phyloP scores from a whole-genome alignment of 139 green algal species.

The Pleodorina starrii region DNA sequence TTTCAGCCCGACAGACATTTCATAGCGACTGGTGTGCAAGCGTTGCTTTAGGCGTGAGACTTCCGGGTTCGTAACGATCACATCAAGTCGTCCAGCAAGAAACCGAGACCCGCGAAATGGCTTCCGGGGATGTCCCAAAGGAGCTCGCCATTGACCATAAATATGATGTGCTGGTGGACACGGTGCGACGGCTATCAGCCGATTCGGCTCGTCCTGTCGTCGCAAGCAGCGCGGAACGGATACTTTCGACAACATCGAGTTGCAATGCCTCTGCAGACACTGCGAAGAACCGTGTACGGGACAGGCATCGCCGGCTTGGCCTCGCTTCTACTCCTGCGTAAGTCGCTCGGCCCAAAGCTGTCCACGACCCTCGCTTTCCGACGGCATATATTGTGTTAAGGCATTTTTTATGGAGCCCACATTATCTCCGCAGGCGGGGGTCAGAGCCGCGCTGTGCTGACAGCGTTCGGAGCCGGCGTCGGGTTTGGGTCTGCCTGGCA shows the following conservation, averaged over 20 bases:
- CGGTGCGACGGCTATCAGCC: conserved; percentile 3
- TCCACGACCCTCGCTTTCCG: not conserved
- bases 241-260: no score
- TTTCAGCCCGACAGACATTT: no score
- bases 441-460: conserved; percentile 6
- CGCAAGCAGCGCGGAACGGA: no score
- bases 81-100: no score
- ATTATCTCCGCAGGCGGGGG: conserved; percentile 44
- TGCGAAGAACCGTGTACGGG: conserved; percentile 47
- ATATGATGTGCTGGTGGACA: conserved; percentile 36
- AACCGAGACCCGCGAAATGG: not conserved
- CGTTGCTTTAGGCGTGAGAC: no score
- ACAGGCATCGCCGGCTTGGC: conserved; percentile 6
- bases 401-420: no score
- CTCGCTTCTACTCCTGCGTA: conserved; percentile 38
- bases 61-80: no score
- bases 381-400: not conserved
- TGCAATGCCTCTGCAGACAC: conserved; percentile 7
- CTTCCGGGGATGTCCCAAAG: not conserved
- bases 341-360: not conserved
- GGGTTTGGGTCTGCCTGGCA: conserved; percentile 52
- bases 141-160: conserved; percentile 29
- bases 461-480: conserved; percentile 48
- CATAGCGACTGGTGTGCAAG: no score
- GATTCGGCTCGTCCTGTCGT: no score